A percentile compares a stretch with the other conserved stretches of the same genome.
Evolutionary conservation across 2,329 filamentous ascomycete species (phyloP).

Genomic region (Talaromyces marneffei): DNA sequence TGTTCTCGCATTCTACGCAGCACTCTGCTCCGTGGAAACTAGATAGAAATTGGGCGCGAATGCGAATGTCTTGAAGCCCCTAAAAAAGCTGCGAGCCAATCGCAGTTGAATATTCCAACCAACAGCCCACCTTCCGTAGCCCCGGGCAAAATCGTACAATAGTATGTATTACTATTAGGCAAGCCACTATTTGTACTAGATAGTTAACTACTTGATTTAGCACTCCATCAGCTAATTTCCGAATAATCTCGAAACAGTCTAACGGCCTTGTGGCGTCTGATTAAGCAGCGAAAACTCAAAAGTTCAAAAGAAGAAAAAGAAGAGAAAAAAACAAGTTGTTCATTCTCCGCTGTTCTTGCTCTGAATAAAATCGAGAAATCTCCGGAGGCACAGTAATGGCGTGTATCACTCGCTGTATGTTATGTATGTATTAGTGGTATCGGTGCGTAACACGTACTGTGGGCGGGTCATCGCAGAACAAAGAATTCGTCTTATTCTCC

Average conservation of each 20-base stretch:
- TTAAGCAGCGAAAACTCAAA: not conserved
- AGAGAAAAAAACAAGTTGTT: not conserved
- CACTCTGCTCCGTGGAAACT: not conserved
- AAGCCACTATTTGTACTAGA: not conserved
- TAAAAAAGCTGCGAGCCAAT: not conserved
- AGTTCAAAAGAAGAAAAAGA: not conserved
- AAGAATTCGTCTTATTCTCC: not conserved
- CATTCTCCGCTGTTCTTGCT: not conserved
- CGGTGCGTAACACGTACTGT: not conserved
- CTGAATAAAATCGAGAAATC: not conserved
- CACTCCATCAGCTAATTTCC: not conserved
- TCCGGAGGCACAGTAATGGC: not conserved
- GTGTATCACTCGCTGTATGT: not conserved
- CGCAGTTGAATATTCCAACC: not conserved
- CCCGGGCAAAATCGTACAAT: conserved; percentile 15
- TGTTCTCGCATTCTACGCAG: not conserved
- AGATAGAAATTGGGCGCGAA: not conserved
- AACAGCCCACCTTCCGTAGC: conserved; percentile 16
- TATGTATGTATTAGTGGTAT: not conserved
- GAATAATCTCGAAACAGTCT: conserved; percentile 39
- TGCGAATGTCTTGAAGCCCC: not conserved
- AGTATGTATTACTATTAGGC: too few species aligned
- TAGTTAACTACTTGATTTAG: not conserved
- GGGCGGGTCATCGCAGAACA: not conserved
- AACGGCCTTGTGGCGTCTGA: conserved; percentile 23